These are phyloP conservation scores for Babesia bovis DNA, from an alignment of 169 alveolate species.

Conservation along the genomic window DNA sequence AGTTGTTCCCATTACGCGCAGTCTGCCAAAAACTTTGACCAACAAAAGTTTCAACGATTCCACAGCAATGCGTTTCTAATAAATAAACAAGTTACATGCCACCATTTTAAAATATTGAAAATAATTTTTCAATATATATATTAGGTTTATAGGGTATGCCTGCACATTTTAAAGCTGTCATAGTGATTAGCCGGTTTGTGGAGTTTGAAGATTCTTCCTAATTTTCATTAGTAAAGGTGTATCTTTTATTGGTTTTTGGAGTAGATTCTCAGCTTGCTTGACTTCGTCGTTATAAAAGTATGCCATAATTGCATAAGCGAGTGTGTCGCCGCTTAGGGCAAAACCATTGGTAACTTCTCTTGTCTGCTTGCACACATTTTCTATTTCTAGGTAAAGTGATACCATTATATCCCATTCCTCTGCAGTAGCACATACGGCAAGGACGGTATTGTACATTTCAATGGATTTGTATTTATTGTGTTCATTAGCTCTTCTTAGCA, in stretches of 20 bases:
- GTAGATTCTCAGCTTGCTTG: constrained; percentile 13
- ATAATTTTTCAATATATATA: no score
- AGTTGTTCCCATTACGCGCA: constrained; percentile 21
- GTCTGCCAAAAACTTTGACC: background rate
- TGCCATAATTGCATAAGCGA: constrained; percentile 51
- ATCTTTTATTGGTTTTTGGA: constrained; percentile 30
- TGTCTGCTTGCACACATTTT: background rate
- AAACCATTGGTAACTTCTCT: background rate
- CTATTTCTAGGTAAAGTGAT: constrained; percentile 31
- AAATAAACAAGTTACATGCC: background rate
- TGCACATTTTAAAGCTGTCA: background rate
- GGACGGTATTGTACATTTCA: constrained; percentile 51
- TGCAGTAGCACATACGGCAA: constrained; percentile 38
- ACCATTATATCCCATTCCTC: constrained; percentile 60
- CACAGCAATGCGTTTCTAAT: background rate
- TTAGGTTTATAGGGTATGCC: background rate
- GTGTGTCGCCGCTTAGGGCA: constrained; percentile 43
- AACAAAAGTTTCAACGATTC: background rate
- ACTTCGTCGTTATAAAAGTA: constrained; percentile 35
- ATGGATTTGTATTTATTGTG: constrained; percentile 1
- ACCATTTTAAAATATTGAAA: background rate
- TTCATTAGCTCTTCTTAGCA: constrained; percentile 49
- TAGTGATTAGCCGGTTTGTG: background rate
- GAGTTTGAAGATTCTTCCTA: constrained; percentile 25
- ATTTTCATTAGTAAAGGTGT: constrained; percentile 53